Percentiles rank a stretch among this genome's conserved stretches.
phyloP scores from a whole-genome alignment of 768 basidiomycete species.

The Rhizopogon rudus region DNA sequence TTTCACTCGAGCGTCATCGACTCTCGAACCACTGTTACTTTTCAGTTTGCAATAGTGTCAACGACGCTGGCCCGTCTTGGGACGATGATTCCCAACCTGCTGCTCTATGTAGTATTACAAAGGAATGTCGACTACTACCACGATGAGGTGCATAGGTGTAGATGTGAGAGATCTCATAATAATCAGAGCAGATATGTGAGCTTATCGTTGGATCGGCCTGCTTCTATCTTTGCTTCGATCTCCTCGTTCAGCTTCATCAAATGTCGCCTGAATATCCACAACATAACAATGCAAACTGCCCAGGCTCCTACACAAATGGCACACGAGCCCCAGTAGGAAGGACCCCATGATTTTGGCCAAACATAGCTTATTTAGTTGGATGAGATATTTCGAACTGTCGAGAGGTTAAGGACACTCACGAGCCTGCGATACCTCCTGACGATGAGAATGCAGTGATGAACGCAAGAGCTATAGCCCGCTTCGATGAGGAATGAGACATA shows the following conservation, averaged over 20 bases:
- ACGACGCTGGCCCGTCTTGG: no score
- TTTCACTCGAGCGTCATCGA: no score
- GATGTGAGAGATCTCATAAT: not conserved
- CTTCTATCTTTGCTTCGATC: conserved; percentile 29
- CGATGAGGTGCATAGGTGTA: not conserved
- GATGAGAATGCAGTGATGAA: conserved; percentile 70
- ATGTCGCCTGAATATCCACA: conserved; percentile 43
- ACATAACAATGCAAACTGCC: conserved; percentile 45
- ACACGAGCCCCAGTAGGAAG: conserved; percentile 65
- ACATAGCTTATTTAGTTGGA: conserved; percentile 38
- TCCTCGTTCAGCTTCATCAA: conserved; percentile 37
- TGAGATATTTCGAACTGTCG: conserved; percentile 3
- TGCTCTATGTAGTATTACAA: no score
- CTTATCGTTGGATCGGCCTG: conserved; percentile 26
- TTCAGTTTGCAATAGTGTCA: no score
- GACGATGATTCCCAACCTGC: no score
- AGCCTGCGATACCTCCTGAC: conserved; percentile 79
- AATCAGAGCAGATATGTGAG: conserved; percentile 44
- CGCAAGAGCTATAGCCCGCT: conserved; percentile 84
- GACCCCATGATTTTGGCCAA: conserved; percentile 69
- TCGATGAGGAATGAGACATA: conserved; percentile 77
- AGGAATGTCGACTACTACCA: not conserved
- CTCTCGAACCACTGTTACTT: no score
- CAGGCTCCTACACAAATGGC: conserved; percentile 64
- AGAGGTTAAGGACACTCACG: conserved; percentile 41